Base-by-base conservation (phyloP, 164 flowering plant species). In the Nelumbo lutea region DNA sequence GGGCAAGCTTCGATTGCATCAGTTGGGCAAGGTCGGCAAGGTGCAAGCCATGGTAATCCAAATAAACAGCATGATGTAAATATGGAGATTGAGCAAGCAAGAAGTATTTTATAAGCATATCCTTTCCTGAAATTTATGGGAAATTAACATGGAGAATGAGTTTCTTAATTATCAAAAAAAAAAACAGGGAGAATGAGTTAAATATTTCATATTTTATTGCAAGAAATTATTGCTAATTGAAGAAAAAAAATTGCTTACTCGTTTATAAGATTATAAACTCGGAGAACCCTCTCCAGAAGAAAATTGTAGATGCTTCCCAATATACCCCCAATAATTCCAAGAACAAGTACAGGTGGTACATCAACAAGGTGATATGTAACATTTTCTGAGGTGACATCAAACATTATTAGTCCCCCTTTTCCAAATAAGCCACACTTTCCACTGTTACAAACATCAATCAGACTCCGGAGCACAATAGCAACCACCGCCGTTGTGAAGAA, bases 371-470 rank as follows among this genome's bases (percentile, higher is more conserved):
- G 93, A 79, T 91, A 91, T 9, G 84, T 14, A 67, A 79, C 56
- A 81, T 68, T 76, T 67, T 64, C 85, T 43, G 95, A 83, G 60
- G 88, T 88, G 70, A 84, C 93, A 76, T 91, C 84, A 77, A 76
- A 95, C 97, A 95, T 90, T 68, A 91, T 91, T 65, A 95, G 79
- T 7, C 98, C 98, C 38, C 98, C 98, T n/a, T 73, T 90, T 46
- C 97, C 97, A 82, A 91, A 95, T 60, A 90, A 80, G 42, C 98
- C 98, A 78, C 98, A 91, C 70, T 89, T 84, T 46, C 89, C 97
- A 68, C 82, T 84, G 6, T 74, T 74, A 72, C 98, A 91, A 59
- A 87, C 55, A 59, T 90, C 95, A 73, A 90, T 88, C 27, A 94
- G 68, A 72, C 79, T 88, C 56, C 92, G 84, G 61, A 94, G 90